These are phyloP conservation scores for Cladophialophora psammophila DNA, from an alignment of 2,329 filamentous ascomycete species.

Conservation along the genomic window DNA sequence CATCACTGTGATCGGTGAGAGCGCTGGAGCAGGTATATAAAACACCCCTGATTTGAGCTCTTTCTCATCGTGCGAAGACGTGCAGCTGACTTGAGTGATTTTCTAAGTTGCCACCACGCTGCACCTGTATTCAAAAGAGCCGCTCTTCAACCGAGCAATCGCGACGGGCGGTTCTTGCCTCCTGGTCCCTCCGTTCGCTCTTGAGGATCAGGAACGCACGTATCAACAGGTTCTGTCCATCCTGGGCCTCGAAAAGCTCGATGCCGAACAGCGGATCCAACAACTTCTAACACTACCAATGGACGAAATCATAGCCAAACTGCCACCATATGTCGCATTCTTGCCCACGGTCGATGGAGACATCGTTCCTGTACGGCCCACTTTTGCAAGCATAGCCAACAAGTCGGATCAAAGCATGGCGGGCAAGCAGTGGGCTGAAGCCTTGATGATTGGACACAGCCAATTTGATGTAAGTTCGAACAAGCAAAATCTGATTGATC, in stretches of 20 bases:
- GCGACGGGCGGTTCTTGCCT: constrained; percentile 55
- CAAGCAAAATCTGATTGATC: neutral
- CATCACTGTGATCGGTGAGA: constrained; percentile 55
- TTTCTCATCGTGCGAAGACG: neutral
- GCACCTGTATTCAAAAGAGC: constrained; percentile 47
- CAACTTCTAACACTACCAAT: constrained; percentile 51
- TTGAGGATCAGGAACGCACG: constrained; percentile 49
- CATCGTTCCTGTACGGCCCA: constrained; percentile 44
- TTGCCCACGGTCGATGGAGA: constrained; percentile 55
- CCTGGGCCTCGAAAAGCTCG: constrained; percentile 47
- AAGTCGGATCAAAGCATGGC: constrained; percentile 45
- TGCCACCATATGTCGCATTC: constrained; percentile 47
- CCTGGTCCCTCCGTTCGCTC: constrained; percentile 51
- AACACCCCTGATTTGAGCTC: neutral
- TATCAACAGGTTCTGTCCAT: constrained; percentile 52
- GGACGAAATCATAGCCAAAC: constrained; percentile 52
- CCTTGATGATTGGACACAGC: constrained; percentile 58
- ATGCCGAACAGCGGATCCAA: constrained; percentile 51
- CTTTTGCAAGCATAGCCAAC: constrained; percentile 38
- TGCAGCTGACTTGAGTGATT: constrained; percentile 4
- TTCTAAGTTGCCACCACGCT: constrained; percentile 44
- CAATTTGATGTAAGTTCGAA: constrained; percentile 53
- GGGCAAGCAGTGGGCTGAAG: constrained; percentile 55
- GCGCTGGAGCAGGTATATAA: constrained; percentile 55
- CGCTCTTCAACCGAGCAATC: constrained; percentile 53